phyloP scores from a whole-genome alignment of 495 filamentous ascomycete species.

The Neurospora sp. region DNA sequence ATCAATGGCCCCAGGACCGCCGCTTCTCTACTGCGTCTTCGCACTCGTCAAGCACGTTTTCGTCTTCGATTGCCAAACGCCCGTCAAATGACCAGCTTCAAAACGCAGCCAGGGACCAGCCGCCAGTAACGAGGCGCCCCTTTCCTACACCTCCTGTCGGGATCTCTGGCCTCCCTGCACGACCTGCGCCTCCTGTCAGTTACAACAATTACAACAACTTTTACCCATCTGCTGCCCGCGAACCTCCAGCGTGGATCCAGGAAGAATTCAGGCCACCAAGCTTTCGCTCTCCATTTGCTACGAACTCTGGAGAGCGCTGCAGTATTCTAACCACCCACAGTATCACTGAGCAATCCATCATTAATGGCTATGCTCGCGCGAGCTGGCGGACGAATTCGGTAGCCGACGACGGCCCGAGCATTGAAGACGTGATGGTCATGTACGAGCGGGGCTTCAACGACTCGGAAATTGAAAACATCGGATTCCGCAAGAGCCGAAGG shows the following conservation, averaged over 20 bases:
- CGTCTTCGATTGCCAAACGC: slow-evolving; percentile 25
- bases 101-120: slow-evolving; percentile 8
- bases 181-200: not conserved
- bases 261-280: not conserved
- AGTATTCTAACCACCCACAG: slow-evolving; percentile 74
- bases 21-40: slow-evolving; percentile 39
- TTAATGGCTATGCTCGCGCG: slow-evolving; percentile 28
- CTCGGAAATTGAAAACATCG: slow-evolving; percentile 29
- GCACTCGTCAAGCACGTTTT: slow-evolving; percentile 31
- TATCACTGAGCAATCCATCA: slow-evolving; percentile 47
- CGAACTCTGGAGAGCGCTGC: slow-evolving; percentile 46
- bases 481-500: slow-evolving; percentile 15
- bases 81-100: slow-evolving; percentile 23
- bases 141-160: not conserved
- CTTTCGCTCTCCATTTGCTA: slow-evolving; percentile 1
- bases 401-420: slow-evolving; percentile 64
- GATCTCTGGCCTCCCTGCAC: not conserved
- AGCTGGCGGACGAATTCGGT: slow-evolving; percentile 46
- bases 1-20: slow-evolving; percentile 27
- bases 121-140: not conserved
- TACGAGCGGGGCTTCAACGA: slow-evolving; percentile 79
- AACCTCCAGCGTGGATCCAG: not conserved
- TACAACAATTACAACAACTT: not conserved
- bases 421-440: slow-evolving; percentile 91
- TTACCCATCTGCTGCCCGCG: not conserved